phyloP scores from a whole-genome alignment of 805 yeast genomes.

The Ogataea sp. region DNA sequence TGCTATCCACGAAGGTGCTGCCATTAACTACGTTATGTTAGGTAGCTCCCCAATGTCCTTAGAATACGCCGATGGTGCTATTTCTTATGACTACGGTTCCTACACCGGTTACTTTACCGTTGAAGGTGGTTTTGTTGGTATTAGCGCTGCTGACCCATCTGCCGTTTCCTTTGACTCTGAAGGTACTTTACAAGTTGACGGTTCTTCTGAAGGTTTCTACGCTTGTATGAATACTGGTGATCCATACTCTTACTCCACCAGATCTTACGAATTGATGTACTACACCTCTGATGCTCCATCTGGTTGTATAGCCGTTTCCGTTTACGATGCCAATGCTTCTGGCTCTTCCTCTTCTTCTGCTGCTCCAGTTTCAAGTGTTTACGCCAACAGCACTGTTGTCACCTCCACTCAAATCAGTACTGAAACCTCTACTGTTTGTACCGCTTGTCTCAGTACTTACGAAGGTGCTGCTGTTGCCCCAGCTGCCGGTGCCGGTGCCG shows the following conservation, averaged over 20 bases:
- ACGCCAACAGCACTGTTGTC: constrained; percentile 1
- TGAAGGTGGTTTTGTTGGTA: constrained; percentile 1
- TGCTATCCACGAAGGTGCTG: constrained; percentile 39
- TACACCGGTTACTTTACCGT: constrained; percentile 2
- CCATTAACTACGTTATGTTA: constrained; percentile 31
- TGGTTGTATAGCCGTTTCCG: constrained; percentile 5
- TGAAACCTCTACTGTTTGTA: neutral
- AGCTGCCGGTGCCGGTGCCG: constrained; percentile 2
- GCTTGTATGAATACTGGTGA: constrained; percentile 34
- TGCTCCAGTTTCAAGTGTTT: constrained; percentile 1
- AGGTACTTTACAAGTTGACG: constrained; percentile 20
- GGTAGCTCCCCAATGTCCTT: constrained; percentile 4
- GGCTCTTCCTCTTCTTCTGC: constrained; percentile 2
- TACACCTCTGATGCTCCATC: constrained; percentile 13
- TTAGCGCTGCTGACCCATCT: constrained; percentile 4
- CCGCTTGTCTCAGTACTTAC: constrained; percentile 1
- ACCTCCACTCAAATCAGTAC: constrained; percentile 1
- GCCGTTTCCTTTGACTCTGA: constrained; percentile 9
- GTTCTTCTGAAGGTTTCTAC: constrained; percentile 23
- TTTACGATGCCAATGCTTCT: constrained; percentile 1
- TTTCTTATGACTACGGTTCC: constrained; percentile 11
- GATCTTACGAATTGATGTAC: constrained; percentile 19
- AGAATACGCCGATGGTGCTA: constrained; percentile 8
- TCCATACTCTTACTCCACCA: constrained; percentile 29
- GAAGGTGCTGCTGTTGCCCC: neutral